A percentile compares a stretch with the other conserved stretches of the same genome.
phyloP scores from a whole-genome alignment of 2,329 filamentous ascomycete genomes.

The Paramyrothecium sp. region DNA sequence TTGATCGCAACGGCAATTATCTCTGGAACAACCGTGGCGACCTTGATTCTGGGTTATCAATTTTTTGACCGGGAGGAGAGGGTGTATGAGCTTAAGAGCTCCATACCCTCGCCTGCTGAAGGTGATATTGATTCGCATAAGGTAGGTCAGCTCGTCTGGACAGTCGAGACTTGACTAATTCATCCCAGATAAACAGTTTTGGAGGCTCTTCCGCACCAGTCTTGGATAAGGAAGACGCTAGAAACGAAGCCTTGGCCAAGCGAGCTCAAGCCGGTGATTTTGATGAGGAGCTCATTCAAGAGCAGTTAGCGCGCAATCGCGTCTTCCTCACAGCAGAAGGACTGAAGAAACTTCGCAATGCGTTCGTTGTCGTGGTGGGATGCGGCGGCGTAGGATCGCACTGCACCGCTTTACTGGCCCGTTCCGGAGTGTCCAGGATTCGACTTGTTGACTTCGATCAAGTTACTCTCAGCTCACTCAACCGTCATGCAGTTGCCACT shows the following conservation, averaged over 20 bases:
- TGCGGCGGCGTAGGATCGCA: slow-evolving; percentile 95
- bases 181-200: slow-evolving; percentile 56
- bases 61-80: slow-evolving; percentile 53
- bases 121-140: slow-evolving; percentile 14
- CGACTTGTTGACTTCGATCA: slow-evolving; percentile 96
- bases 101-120: slow-evolving; percentile 44
- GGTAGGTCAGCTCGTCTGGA: slow-evolving; percentile 9
- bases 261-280: slow-evolving; percentile 63
- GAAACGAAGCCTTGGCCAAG: slow-evolving; percentile 56
- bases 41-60: slow-evolving; percentile 62
- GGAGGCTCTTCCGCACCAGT: slow-evolving; percentile 49
- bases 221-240: slow-evolving; percentile 59
- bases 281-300: slow-evolving; percentile 80
- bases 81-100: slow-evolving; percentile 56
- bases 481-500: slow-evolving; percentile 93
- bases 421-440: slow-evolving; percentile 85
- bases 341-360: slow-evolving; percentile 71
- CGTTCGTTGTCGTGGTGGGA: slow-evolving; percentile 88
- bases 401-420: slow-evolving; percentile 78
- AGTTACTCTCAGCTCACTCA: slow-evolving; percentile 90
- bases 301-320: slow-evolving; percentile 89
- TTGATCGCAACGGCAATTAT: slow-evolving; percentile 69
- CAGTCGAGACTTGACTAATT: slow-evolving; percentile 12
- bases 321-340: slow-evolving; percentile 87
- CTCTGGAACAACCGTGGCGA: slow-evolving; percentile 59